Evolutionary conservation across 768 basidiomycete genomes (phyloP), one percentile per base, ranked within the genome.

Genomic region (Clathrus columnatus): DNA sequence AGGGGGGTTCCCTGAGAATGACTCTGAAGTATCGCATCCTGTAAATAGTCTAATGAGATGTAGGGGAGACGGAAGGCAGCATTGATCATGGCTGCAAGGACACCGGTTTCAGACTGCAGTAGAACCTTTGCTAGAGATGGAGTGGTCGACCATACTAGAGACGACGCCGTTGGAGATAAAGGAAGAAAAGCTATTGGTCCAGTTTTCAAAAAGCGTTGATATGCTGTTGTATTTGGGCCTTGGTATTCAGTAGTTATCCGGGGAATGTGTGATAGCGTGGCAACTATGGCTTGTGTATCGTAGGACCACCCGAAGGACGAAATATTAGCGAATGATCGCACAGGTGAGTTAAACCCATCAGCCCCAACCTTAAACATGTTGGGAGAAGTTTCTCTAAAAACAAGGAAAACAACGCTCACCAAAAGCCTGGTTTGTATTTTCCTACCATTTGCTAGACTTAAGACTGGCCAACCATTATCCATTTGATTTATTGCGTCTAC

Each of bases 171-270:
- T 0, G 81, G 71, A 1, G 85, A 85, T 43, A 97, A 77, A 0
- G 95, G 96, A 20, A 98, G 78, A 73, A 96, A 98, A 0, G 94
- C 94, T 43, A 98, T 85, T 2, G 95, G 95, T 0, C 96, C 95
- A 4, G 92, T 92, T 1, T 93, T 87, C 18, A 98, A 79, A 74
- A 97, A 97, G 20, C 94, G 78, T 67, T 98, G 96, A 69, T 87
- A 98, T 0, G 91, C 94, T 0, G 84, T 89, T 5, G 80, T 82
- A 63, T 90, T 91, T 8, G 79, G 79, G 7, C 71, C 71, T 64
- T 84, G 77, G 61, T 81, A 82, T 27, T 78, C 47, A 27, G 53
- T 70, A 11, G 77, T 74, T 11, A 59, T 45, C 20, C 84, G 78
- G 1, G 89, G 80, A 17, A 76, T 69, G 66, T 98, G 90, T 45